Evolutionary conservation across 139 green algal species (phyloP), one percentile per base, ranked within the genome.

Genomic region (Micromonas pusilla): DNA sequence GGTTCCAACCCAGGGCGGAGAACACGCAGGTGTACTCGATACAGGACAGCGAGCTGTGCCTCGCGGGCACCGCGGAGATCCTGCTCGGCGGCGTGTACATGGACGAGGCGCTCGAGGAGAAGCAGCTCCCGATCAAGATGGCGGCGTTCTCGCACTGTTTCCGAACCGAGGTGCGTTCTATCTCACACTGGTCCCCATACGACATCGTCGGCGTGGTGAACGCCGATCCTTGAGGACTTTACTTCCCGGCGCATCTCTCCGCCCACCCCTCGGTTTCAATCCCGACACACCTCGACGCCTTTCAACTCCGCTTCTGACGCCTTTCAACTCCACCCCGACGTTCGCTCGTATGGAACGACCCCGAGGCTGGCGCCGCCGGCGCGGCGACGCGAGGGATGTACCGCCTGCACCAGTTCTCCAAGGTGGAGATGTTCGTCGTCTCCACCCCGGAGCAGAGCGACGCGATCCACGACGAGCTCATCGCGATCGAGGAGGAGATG

Each of bases 391-490:
- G 80, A 81, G 95, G 95, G 0, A 85, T 99, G 38, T 99, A 98
- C 86, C 86, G 95, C 16, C 90, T 99, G 74, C 95, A 99, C 82
- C 95, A 99, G 84, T 99, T 99, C 86, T 94, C 83, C 86, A 99
- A 99, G 88, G 93, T 98, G 66, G 95, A 99, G 86, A 95, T 99
- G 91, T 98, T 99, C 90, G 91, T 97, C 72, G 26, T 99, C 52
- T 84, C 80, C 83, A 96, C 90, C 0, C 92, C 95, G 0, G 85
- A 92, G 72, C 91, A 99, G 86, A 91, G 82, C 52, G 89, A 98
- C 6, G 88, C 81, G 25, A 73, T 99, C 67, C 92, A 97, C 68
- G 60, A 96, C 66, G 87, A 95, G 76, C 86, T 99, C 60, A 89
- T 87, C 45, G 36, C 57, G 16, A 78, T 89, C 21, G 85, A 89